Conservation (phyloP, 805 yeast genomes). For the Lipomyces lipofer region DNA sequence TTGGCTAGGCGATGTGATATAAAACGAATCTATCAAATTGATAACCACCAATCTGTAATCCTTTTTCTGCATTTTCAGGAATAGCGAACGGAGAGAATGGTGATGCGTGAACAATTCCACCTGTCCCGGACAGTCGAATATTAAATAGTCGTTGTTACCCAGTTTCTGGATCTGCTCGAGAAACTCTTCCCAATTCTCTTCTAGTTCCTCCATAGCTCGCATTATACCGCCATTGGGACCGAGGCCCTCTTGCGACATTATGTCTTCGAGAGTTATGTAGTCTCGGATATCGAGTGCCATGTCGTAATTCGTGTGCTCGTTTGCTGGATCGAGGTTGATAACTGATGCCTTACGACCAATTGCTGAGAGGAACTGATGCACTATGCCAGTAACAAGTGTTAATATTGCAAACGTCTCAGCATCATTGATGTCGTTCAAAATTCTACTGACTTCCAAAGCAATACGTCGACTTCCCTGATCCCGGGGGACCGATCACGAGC, state of each 20-base stretch:
- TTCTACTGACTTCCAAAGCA: constrained; percentile 62
- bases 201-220: constrained; percentile 72
- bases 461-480: constrained; percentile 94
- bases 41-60: constrained; percentile 71
- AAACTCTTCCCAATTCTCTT: constrained; percentile 60
- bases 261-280: constrained; percentile 70
- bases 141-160: constrained; percentile 53
- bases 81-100: constrained; percentile 66
- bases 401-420: background rate
- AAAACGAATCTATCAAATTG: constrained; percentile 78
- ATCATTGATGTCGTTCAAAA: no score
- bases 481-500: constrained; percentile 96
- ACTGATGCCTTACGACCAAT: constrained; percentile 88
- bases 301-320: constrained; percentile 68
- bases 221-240: constrained; percentile 93
- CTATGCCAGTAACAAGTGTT: no score
- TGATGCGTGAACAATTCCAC: constrained; percentile 93
- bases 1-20: constrained; percentile 82
- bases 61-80: constrained; percentile 61
- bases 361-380: constrained; percentile 88
- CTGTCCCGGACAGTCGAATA: constrained; percentile 93
- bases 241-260: constrained; percentile 67
- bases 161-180: constrained; percentile 57
- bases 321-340: constrained; percentile 90
- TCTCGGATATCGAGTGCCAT: constrained; percentile 78